These are phyloP conservation scores for Paecilomyces dactylethromorphus DNA, from an alignment of 2,329 filamentous ascomycete species.

Conservation along the genomic window DNA sequence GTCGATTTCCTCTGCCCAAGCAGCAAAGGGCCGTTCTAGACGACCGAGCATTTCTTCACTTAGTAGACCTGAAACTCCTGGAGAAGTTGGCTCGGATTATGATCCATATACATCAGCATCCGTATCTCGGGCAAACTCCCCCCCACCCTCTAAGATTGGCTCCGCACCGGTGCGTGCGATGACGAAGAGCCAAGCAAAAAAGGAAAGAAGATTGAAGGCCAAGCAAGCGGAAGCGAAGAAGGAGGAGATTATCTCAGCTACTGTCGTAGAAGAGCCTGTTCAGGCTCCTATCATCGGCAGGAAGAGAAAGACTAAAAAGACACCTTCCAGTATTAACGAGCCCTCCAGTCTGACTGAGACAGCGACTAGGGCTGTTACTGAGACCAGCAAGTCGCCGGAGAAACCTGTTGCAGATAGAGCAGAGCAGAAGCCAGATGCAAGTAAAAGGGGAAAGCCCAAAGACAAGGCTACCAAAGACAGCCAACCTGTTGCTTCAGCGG, in stretches of 20 bases:
- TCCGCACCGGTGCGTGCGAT: slow-evolving; percentile 54
- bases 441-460: slow-evolving; percentile 17
- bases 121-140: slow-evolving; percentile 54
- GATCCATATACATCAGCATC: slow-evolving; percentile 54
- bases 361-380: background rate
- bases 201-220: slow-evolving; percentile 47
- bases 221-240: slow-evolving; percentile 41
- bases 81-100: slow-evolving; percentile 53
- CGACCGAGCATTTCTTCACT: slow-evolving; percentile 46
- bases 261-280: slow-evolving; percentile 43
- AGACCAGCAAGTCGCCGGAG: slow-evolving; percentile 11
- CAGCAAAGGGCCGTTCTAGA: slow-evolving; percentile 25
- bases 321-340: slow-evolving; percentile 22
- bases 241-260: slow-evolving; percentile 27
- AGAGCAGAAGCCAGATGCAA: slow-evolving; percentile 14
- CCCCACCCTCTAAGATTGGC: slow-evolving; percentile 48
- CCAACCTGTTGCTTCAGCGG: slow-evolving; percentile 12
- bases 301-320: slow-evolving; percentile 53
- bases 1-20: slow-evolving; percentile 24
- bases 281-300: slow-evolving; percentile 58
- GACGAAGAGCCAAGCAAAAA: slow-evolving; percentile 58
- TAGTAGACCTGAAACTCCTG: slow-evolving; percentile 56
- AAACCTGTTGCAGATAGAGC: slow-evolving; percentile 12
- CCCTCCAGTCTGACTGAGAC: slow-evolving; percentile 7
- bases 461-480: slow-evolving; percentile 16